Evolutionary conservation across 345 rosid species (phyloP).

Genomic region (Capsella bursapastoris): DNA sequence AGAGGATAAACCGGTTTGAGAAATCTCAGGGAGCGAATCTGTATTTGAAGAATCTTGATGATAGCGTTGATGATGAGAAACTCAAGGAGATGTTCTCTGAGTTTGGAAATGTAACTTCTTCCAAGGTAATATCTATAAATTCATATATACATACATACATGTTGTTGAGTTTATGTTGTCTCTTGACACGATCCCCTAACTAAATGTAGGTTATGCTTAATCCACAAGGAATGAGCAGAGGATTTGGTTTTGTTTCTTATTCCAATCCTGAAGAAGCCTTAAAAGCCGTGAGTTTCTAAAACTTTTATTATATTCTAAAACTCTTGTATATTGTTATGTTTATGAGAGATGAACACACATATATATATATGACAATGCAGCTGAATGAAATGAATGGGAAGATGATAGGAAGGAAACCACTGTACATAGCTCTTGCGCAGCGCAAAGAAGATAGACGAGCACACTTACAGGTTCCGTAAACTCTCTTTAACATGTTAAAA

Average conservation of each 20-base stretch:
- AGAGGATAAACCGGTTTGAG: slow-evolving; percentile 52
- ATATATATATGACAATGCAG: slow-evolving; percentile 39
- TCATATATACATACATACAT: neutral
- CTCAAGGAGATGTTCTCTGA: slow-evolving; percentile 62
- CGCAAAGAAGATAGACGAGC: slow-evolving; percentile 75
- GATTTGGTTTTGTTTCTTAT: slow-evolving; percentile 76
- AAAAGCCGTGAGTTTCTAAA: slow-evolving; percentile 55
- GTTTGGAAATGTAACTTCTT: slow-evolving; percentile 63
- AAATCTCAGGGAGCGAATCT: slow-evolving; percentile 63
- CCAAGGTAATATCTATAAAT: slow-evolving; percentile 51
- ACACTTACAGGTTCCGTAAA: slow-evolving; percentile 39
- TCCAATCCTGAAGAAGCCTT: slow-evolving; percentile 68
- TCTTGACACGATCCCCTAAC: neutral
- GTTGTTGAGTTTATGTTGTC: neutral
- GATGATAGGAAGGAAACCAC: slow-evolving; percentile 66
- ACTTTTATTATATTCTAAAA: too few species aligned
- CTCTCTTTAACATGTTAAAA: neutral
- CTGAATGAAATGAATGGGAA: slow-evolving; percentile 69
- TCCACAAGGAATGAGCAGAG: slow-evolving; percentile 57
- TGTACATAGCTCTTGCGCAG: slow-evolving; percentile 73
- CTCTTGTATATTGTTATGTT: neutral
- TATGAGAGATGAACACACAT: neutral
- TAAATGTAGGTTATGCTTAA: slow-evolving; percentile 59
- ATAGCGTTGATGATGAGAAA: slow-evolving; percentile 55
- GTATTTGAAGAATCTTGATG: slow-evolving; percentile 70